Percentiles rank a stretch among this genome's conserved stretches.
Evolutionary conservation across 106 monocot species (phyloP).

Genomic region (Allium cepa): DNA sequence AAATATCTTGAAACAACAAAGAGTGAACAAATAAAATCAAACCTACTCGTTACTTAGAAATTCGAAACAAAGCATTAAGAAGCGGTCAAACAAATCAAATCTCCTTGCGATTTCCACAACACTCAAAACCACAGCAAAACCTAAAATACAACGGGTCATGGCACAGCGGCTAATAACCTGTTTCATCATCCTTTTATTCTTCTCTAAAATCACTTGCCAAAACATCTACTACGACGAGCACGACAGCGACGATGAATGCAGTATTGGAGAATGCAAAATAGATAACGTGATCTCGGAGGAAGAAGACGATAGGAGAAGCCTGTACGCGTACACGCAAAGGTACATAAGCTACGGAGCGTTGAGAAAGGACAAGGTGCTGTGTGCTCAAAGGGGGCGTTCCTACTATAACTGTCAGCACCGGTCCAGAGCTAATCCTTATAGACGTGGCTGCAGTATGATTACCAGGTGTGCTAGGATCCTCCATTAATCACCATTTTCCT

Average conservation of each 20-base stretch:
- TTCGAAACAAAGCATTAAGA: no score
- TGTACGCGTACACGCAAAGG: not conserved
- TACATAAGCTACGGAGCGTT: constrained; percentile 6
- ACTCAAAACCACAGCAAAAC: no score
- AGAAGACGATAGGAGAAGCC: not conserved
- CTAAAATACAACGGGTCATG: no score
- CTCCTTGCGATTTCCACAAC: no score
- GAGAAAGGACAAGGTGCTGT: constrained; percentile 2
- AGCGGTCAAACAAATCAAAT: no score
- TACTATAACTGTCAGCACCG: not conserved
- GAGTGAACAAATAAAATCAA: no score
- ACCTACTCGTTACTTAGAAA: no score
- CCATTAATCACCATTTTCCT: not conserved
- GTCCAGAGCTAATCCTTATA: not conserved
- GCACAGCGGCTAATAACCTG: no score
- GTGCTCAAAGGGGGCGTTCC: not conserved
- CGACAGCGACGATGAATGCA: not conserved
- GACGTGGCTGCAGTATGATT: constrained; percentile 2
- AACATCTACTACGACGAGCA: no score
- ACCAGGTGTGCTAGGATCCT: not conserved
- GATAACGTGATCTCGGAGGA: not conserved
- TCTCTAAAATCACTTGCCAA: no score
- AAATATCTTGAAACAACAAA: no score
- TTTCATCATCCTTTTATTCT: no score
- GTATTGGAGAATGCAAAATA: not conserved